Evolutionary conservation across 148 eudicot genomes (phyloP), one percentile per base, ranked within the genome.

Genomic region (Camellia lanceoleosa): DNA sequence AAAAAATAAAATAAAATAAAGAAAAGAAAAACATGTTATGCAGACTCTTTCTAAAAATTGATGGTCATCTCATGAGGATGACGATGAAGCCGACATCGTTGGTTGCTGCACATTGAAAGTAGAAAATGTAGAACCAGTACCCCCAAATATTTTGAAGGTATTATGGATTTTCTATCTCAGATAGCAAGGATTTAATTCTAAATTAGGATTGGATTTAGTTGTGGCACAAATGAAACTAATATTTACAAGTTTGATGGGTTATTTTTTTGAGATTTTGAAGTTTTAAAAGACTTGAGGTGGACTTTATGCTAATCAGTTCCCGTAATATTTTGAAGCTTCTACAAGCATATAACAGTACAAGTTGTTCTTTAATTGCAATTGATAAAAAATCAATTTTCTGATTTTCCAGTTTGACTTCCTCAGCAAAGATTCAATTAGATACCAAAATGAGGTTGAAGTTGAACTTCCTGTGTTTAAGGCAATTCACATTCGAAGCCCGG

Each of bases 1-100:
- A 10, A 18, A 47, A 56, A n/a, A 70, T 1, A 30, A 30, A 30
- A 30, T 30, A 30, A 30, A 30, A 30, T 30, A 30, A 30, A 30
- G 38, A 30, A 30, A 30, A n/a, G n/a, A 9, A 30, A 9, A 5
- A 30, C 38, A 20, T 59, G 41, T 18, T 16, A 5, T 41, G 47
- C 47, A 65, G 73, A 47, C 44, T 18, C 41, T 20, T 67, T 73
- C 42, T 70, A 51, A 30, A 18, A 66, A 54, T 43, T 41, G 68
- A 47, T 68, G n/a, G n/a, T n/a, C n/a, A n/a, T n/a, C n/a, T n/a
- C n/a, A n/a, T 79, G 41, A 97, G 99, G 99, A 97, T 86, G 99
- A 97, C 71, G 99, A 97, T 78, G 99, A 97, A 91, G 99, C 99
- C 81, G 98, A 97, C 79, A 97, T 98, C 10, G 99, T 97, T 87